Base-by-base conservation (phyloP, 2,329 filamentous ascomycete genomes). In the Cladosporium sp. region DNA sequence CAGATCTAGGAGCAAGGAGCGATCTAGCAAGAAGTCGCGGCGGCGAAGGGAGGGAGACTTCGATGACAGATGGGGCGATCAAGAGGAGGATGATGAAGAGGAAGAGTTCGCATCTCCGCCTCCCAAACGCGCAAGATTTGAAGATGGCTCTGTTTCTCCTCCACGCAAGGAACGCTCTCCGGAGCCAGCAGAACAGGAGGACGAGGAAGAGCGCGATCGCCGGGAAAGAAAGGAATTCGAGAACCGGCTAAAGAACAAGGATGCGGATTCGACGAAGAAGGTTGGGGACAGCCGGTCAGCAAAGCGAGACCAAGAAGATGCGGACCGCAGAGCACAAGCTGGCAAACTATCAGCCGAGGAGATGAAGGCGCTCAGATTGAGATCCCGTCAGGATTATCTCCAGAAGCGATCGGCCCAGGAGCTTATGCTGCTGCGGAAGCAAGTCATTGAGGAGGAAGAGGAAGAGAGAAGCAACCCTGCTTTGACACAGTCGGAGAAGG, bases 371-470 rank as follows among this genome's bases (percentile, higher is more conserved):
- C 70, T 96, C 15, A 80, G 93, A 36, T 77, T 93, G 62, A 81
- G 89, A 27, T 95, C 91, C 3, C 82, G 93, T 53, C 91, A 96
- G 64, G 85, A 93, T 57, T 98, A 98, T 64, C 76, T 98, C 25
- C 89, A 90, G 69, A 97, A 98, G 74, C 80, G 93, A 55, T 91
- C 96, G 66, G 76, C 85, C 0, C 89, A 97, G 67, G 82, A 88
- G 53, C 71, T 98, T 13, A 88, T 88, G 0, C 72, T 98, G n/a
- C 71, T 98, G 43, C 82, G 91, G 27, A 88, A 87, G 62, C 92
- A 97, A 63, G 93, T 98, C 2, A 82, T 83, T 0, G 92, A 97
- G 59, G 93, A 98, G 67, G 84, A 84, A 1, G 82, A 74, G 43
- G 74, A 85, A 18, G 91, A 96, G 65, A 69, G 94, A 47, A 78